Percentiles rank a stretch among this genome's conserved stretches.
phyloP scores from a whole-genome alignment of 768 basidiomycete genomes.

The Kwoniella dendrophila region DNA sequence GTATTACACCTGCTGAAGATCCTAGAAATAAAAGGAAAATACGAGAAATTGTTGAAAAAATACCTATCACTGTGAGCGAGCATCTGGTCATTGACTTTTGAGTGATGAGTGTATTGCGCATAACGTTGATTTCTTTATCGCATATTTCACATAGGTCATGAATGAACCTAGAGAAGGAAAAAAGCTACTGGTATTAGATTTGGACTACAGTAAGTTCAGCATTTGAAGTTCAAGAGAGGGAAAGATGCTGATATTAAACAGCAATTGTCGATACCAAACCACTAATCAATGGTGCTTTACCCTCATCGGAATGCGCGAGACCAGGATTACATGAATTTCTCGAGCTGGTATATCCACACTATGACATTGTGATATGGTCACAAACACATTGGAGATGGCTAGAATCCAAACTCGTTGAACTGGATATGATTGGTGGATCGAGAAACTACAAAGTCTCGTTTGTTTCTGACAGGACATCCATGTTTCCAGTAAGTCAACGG shows the following conservation, averaged over 20 bases:
- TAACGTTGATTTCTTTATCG: no score
- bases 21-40: conserved; percentile 80
- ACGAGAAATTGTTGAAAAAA: conserved; percentile 68
- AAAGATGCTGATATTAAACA: no score
- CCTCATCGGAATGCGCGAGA: conserved; percentile 77
- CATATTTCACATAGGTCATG: conserved; percentile 66
- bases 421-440: conserved; percentile 76
- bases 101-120: no score
- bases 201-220: conserved; percentile 73
- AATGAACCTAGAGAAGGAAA: conserved; percentile 75
- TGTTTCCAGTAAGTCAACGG: conserved; percentile 67
- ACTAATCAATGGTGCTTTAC: conserved; percentile 75
- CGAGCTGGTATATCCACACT: conserved; percentile 74
- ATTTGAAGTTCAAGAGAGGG: neutral
- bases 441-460: conserved; percentile 65
- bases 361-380: conserved; percentile 88
- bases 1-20: conserved; percentile 69
- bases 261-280: conserved; percentile 85
- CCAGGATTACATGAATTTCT: conserved; percentile 83
- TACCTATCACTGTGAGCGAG: conserved; percentile 49
- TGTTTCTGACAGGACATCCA: conserved; percentile 83
- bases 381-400: conserved; percentile 84
- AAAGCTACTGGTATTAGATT: conserved; percentile 78
- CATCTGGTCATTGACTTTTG: no score
- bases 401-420: conserved; percentile 81